phyloP scores from a whole-genome alignment of 2,329 filamentous ascomycete species.

The Purpureocillium takamizusanense region DNA sequence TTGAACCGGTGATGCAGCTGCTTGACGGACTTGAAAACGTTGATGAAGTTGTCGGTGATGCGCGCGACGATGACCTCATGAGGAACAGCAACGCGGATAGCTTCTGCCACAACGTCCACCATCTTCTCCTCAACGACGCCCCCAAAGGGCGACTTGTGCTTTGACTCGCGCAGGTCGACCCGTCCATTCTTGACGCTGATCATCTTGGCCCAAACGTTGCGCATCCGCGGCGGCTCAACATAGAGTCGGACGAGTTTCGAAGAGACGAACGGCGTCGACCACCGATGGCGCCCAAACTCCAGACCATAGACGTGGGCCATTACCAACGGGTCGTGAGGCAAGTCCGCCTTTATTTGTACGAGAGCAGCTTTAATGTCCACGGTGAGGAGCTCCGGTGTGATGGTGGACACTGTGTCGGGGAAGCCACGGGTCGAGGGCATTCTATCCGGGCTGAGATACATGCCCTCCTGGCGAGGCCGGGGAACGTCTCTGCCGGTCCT shows the following conservation, averaged over 20 bases:
- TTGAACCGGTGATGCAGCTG: constrained; percentile 91
- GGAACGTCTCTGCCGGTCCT: constrained; percentile 36
- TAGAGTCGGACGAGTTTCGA: constrained; percentile 77
- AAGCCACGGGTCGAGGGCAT: constrained; percentile 22
- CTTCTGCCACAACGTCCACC: constrained; percentile 76
- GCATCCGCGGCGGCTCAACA: constrained; percentile 77
- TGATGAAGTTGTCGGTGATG: constrained; percentile 89
- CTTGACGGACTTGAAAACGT: constrained; percentile 75
- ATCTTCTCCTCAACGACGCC: constrained; percentile 64
- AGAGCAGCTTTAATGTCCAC: constrained; percentile 75
- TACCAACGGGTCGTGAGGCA: constrained; percentile 82
- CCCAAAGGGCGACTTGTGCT: constrained; percentile 53
- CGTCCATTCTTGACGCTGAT: constrained; percentile 74
- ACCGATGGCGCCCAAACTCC: constrained; percentile 76
- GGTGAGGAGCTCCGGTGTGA: constrained; percentile 58
- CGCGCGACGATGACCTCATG: constrained; percentile 85
- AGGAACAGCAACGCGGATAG: constrained; percentile 78
- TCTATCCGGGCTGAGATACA: constrained; percentile 17
- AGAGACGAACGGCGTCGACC: constrained; percentile 73
- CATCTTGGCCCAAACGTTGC: constrained; percentile 75
- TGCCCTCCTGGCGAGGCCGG: constrained; percentile 21
- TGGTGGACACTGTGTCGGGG: constrained; percentile 22
- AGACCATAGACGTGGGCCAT: constrained; percentile 84
- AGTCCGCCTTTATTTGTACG: constrained; percentile 77
- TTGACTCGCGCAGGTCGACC: constrained; percentile 70